Conservation (phyloP, 1,284 basidiomycete species). For the Cerioporus squamosus region DNA sequence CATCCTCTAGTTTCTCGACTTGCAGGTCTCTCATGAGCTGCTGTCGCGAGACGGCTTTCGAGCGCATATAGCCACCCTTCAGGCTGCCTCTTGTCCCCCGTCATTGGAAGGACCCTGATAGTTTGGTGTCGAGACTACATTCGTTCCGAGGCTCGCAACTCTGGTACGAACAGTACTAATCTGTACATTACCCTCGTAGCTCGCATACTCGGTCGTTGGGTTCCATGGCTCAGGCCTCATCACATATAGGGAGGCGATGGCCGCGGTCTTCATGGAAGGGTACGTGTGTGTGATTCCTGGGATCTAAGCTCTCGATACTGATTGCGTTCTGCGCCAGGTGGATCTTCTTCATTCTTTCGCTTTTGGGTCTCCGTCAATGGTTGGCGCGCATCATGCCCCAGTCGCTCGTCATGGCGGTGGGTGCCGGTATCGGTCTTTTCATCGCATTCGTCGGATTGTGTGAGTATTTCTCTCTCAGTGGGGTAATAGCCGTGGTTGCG, state of each 20-base stretch:
- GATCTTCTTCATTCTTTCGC: constrained; percentile 83
- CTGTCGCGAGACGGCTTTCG: too few relatives aligned
- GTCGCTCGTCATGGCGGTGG: constrained; percentile 84
- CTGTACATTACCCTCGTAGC: constrained; percentile 47
- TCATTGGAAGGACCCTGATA: too few relatives aligned
- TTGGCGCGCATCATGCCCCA: constrained; percentile 88
- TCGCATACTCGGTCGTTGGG: constrained; percentile 88
- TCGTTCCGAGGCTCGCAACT: too few relatives aligned
- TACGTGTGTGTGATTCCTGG: constrained; percentile 33
- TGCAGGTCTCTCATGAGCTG: too few relatives aligned
- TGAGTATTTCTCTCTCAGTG: constrained; percentile 35
- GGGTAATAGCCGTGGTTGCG: too few relatives aligned
- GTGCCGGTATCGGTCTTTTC: constrained; percentile 87
- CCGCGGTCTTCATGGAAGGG: constrained; percentile 89
- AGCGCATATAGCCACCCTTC: too few relatives aligned
- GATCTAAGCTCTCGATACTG: neutral
- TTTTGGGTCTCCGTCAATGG: constrained; percentile 91
- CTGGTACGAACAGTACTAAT: neutral
- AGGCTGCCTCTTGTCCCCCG: too few relatives aligned
- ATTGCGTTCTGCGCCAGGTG: constrained; percentile 49
- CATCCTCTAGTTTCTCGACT: too few relatives aligned
- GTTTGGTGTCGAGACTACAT: too few relatives aligned
- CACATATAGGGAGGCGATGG: constrained; percentile 82
- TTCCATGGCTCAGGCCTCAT: constrained; percentile 80
- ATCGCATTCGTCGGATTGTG: constrained; percentile 79